These are phyloP conservation scores for Botrytis pseudocinerea DNA, from an alignment of 2,329 filamentous ascomycete species.

Conservation along the genomic window DNA sequence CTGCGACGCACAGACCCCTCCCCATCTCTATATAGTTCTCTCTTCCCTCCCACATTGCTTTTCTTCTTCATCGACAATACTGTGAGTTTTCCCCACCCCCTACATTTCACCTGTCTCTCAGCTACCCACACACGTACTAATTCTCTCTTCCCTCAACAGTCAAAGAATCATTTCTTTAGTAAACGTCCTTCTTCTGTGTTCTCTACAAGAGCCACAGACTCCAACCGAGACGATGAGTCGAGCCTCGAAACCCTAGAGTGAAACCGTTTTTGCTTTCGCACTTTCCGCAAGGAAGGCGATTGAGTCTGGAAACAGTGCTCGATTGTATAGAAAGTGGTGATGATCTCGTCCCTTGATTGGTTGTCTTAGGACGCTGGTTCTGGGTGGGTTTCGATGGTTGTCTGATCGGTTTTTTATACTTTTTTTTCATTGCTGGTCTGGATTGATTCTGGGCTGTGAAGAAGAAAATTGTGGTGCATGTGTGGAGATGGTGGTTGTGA, in stretches of 20 bases:
- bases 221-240: constrained; percentile 94
- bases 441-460: constrained; percentile 47
- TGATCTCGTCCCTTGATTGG: constrained; percentile 82
- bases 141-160: background rate
- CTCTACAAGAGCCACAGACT: constrained; percentile 89
- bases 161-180: constrained; percentile 76
- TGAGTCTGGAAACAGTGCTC: too few relatives aligned
- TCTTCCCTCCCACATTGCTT: background rate
- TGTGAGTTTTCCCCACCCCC: constrained; percentile 5
- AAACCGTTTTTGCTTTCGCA: constrained; percentile 62
- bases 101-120: background rate
- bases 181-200: constrained; percentile 87
- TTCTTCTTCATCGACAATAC: constrained; percentile 22
- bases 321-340: constrained; percentile 84
- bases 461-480: constrained; percentile 42
- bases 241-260: constrained; percentile 90
- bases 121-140: background rate
- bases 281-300: constrained; percentile 44
- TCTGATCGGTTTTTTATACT: constrained; percentile 68
- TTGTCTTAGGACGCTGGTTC: constrained; percentile 73
- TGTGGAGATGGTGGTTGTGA: too few relatives aligned
- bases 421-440: constrained; percentile 53
- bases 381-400: constrained; percentile 84
- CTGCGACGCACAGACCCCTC: background rate
- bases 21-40: background rate